Evolutionary conservation across 2,329 filamentous ascomycete genomes (phyloP).

Genomic region (Sporothrix protearum): DNA sequence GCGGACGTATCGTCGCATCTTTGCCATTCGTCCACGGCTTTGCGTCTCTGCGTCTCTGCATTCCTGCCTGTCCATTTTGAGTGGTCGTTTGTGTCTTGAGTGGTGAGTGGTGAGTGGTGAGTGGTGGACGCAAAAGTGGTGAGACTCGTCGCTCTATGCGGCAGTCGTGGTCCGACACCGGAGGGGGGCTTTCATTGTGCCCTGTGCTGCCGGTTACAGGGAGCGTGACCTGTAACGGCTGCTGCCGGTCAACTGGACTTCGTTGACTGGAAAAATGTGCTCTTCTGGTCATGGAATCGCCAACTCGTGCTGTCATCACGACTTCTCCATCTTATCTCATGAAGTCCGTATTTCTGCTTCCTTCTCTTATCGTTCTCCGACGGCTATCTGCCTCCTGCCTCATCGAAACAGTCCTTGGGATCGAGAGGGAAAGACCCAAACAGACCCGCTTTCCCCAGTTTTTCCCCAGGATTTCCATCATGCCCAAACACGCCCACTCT

Average conservation of each 20-base stretch:
- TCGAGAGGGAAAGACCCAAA: neutral
- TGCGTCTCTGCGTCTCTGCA: neutral
- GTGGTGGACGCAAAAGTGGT: neutral
- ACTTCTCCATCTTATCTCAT: neutral
- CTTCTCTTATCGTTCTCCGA: neutral
- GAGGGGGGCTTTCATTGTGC: neutral
- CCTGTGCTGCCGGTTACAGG: neutral
- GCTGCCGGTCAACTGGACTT: neutral
- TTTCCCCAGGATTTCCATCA: constrained; percentile 28
- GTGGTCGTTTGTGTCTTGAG: neutral
- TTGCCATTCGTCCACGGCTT: neutral
- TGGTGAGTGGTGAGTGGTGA: neutral
- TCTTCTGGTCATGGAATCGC: neutral
- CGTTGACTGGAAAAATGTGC: neutral
- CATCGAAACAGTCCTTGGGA: neutral
- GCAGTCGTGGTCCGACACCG: constrained; percentile 17
- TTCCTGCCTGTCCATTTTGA: neutral
- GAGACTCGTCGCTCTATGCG: neutral
- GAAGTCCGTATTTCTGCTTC: neutral
- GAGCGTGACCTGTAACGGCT: neutral
- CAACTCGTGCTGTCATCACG: neutral
- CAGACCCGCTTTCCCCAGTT: constrained; percentile 27
- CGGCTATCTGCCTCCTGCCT: neutral
- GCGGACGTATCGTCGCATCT: constrained; percentile 6
- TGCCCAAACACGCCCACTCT: constrained; percentile 15